Conservation (phyloP, 1,284 basidiomycete species). For the Tilletia walkeri region DNA sequence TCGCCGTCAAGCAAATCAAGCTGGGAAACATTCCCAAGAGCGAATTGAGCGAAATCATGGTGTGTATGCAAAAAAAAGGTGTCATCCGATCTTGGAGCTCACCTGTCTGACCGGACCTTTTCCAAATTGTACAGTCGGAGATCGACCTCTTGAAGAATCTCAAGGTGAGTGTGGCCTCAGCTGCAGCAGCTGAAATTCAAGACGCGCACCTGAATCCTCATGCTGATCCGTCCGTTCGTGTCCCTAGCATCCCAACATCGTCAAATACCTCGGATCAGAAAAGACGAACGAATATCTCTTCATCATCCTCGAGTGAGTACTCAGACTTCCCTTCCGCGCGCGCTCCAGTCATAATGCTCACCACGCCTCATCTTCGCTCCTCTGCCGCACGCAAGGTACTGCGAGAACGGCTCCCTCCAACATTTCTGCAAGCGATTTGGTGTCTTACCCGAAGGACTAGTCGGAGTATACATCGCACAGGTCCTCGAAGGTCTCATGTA, state of each 20-base stretch:
- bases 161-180: constrained; percentile 58
- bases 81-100: too few species aligned
- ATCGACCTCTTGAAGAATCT: constrained; percentile 96
- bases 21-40: constrained; percentile 87
- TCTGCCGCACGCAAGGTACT: constrained; percentile 65
- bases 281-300: constrained; percentile 90
- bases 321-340: constrained; percentile 1
- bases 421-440: constrained; percentile 94
- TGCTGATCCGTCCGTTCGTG: too few species aligned
- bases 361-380: constrained; percentile 9
- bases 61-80: constrained; percentile 55
- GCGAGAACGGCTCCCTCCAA: constrained; percentile 95
- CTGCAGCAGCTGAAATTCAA: background rate
- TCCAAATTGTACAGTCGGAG: constrained; percentile 68
- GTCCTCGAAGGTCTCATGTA: constrained; percentile 58
- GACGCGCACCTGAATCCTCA: too few species aligned
- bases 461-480: constrained; percentile 93
- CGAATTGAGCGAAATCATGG: constrained; percentile 95
- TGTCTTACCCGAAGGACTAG: constrained; percentile 93
- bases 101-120: background rate
- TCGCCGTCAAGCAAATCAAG: constrained; percentile 59
- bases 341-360: background rate
- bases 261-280: constrained; percentile 97
- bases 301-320: constrained; percentile 83
- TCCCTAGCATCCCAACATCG: constrained; percentile 73